phyloP scores from a whole-genome alignment of 1,284 basidiomycete genomes.

The Microbotryomycetes sp. region DNA sequence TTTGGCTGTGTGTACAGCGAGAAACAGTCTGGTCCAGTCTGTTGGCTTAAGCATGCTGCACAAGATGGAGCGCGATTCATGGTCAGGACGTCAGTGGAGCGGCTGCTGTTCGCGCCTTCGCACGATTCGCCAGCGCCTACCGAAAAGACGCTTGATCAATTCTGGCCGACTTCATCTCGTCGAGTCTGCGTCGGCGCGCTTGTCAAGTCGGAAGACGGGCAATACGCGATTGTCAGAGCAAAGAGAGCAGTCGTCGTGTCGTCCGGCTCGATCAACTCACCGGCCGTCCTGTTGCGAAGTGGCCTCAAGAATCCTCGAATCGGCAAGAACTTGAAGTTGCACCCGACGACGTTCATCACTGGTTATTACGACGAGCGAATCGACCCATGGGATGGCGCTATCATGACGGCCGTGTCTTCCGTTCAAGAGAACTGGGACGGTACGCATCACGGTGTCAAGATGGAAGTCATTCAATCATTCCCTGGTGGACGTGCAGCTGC shows the following conservation, averaged over 20 bases:
- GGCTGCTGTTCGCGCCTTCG: conserved; percentile 39
- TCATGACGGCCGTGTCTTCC: conserved; percentile 44
- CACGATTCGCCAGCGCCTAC: conserved; percentile 2
- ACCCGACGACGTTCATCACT: conserved; percentile 43
- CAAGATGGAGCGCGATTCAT: conserved; percentile 41
- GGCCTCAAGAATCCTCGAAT: conserved; percentile 45
- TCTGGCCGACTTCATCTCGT: conserved; percentile 3
- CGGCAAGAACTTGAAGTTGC: conserved; percentile 45
- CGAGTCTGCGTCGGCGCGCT: conserved; percentile 33
- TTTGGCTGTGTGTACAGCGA: conserved; percentile 41
- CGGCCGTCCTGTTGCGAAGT: conserved; percentile 44
- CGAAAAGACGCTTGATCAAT: conserved; percentile 24
- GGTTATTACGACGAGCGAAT: conserved; percentile 44
- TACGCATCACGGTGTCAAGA: conserved; percentile 43
- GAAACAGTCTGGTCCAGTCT: conserved; percentile 41
- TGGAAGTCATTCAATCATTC: conserved; percentile 45
- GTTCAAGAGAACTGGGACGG: conserved; percentile 40
- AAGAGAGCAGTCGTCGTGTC: conserved; percentile 42
- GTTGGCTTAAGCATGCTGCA: conserved; percentile 42
- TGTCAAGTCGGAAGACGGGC: conserved; percentile 26
- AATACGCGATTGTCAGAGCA: conserved; percentile 38
- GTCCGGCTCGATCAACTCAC: conserved; percentile 44
- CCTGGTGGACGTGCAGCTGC: conserved; percentile 40
- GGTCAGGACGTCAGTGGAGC: conserved; percentile 40
- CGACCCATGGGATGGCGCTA: conserved; percentile 45